Evolutionary conservation across 2,329 filamentous ascomycete genomes (phyloP), one percentile per base, ranked within the genome.

Genomic region (Sphaerulina vaccinii): DNA sequence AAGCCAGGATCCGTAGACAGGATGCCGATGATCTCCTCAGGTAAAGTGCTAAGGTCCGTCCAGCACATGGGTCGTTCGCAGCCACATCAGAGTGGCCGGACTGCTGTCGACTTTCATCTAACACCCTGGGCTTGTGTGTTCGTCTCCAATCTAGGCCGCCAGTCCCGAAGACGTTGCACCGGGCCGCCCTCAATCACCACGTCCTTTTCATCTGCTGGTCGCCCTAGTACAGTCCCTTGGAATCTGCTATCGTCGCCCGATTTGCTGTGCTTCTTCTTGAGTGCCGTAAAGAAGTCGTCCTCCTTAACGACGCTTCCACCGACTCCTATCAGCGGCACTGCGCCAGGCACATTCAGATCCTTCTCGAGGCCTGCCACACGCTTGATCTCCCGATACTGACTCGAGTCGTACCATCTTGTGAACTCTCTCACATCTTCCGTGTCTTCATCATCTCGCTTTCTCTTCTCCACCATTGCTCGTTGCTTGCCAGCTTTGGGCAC

Each of bases 191-290:
- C 90, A 45, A 95, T 85, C 45, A 85, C 76, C 22, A 96, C 75
- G 6, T 86, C 81, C 64, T 82, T 83, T 51, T 85, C 80, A 60
- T 95, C 89, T 42, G 79, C 80, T 38, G 79, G 76, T 59, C 85
- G 85, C 3, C 92, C 92, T 9, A 97, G 76, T 0, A 93, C 80
- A 0, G 92, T 96, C 23, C 89, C 90, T 60, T 86, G 83, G 69
- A 90, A 95, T 64, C 92, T 86, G 8, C 86, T 85, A 65, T 95
- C 90, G 64, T 95, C 90, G 8, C 57, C 60, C 19, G 87, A 88
- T 63, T 93, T 95, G 73, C 86, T 90, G 70, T 95, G 88, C 67
- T 95, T 96, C 73, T 91, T 93, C 71, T 95, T 96, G 36, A 97
- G 75, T 3, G 84, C 69, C 16, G 70, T 75, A 45, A 78, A 55